These are phyloP conservation scores for Alternaria solani DNA, from an alignment of 2,329 filamentous ascomycete genomes.

Conservation along the genomic window DNA sequence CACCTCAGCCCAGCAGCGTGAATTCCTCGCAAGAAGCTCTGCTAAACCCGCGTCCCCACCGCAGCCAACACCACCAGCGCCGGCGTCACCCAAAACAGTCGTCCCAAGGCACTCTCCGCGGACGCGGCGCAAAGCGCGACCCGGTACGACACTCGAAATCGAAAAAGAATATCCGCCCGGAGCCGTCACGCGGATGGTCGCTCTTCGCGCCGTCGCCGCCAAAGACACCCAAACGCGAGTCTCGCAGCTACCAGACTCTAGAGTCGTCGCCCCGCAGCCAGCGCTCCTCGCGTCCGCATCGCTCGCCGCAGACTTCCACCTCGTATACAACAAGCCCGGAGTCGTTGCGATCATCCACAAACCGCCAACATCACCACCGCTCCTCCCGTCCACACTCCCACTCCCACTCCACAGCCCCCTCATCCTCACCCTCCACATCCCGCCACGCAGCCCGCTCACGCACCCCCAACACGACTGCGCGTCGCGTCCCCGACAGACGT, in stretches of 20 bases:
- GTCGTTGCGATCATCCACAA: constrained; percentile 30
- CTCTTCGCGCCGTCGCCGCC: constrained; percentile 44
- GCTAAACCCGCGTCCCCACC: constrained; percentile 48
- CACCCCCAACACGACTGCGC: constrained; percentile 45
- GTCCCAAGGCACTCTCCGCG: constrained; percentile 46
- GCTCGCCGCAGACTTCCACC: constrained; percentile 17
- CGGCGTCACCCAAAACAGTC: constrained; percentile 42
- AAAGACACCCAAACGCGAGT: constrained; percentile 34
- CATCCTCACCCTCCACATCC: constrained; percentile 23
- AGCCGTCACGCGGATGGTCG: constrained; percentile 40
- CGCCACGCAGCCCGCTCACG: constrained; percentile 41
- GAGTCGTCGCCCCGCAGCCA: constrained; percentile 42
- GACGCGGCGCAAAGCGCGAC: constrained; percentile 49
- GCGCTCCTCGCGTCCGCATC: constrained; percentile 39
- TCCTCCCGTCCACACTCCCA: constrained; percentile 43
- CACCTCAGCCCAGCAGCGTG: constrained; percentile 32
- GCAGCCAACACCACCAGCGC: constrained; percentile 43
- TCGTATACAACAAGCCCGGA: constrained; percentile 18
- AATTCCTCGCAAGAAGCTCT: constrained; percentile 48
- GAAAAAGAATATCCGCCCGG: constrained; percentile 36
- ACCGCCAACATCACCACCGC: constrained; percentile 38
- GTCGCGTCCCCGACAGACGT: constrained; percentile 47
- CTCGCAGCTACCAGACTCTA: constrained; percentile 37
- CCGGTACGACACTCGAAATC: constrained; percentile 44
- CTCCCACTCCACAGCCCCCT: no score